These are phyloP conservation scores for Vanderwaltozyma polyspora DNA, from an alignment of 805 yeast species.

Conservation along the genomic window DNA sequence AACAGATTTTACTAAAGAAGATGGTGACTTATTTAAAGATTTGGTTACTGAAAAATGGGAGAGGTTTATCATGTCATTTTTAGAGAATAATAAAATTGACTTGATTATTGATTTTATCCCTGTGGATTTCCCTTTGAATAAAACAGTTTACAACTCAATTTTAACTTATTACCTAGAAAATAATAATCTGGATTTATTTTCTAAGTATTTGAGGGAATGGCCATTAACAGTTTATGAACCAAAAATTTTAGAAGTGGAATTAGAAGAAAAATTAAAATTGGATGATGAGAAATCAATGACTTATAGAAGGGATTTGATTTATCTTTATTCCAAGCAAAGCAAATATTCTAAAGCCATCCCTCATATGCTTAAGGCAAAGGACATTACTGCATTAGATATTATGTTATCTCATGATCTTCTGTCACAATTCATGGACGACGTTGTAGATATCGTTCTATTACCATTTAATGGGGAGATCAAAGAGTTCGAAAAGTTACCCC, in stretches of 20 bases:
- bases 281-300: constrained; percentile 15
- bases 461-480: constrained; percentile 26
- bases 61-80: constrained; percentile 44
- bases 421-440: constrained; percentile 32
- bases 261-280: constrained; percentile 37
- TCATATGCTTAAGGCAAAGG: constrained; percentile 48
- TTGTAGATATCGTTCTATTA: constrained; percentile 42
- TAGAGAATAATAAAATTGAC: constrained; percentile 35
- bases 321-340: constrained; percentile 44
- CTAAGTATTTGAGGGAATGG: constrained; percentile 44
- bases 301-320: constrained; percentile 37
- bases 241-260: constrained; percentile 30
- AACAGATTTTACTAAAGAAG: constrained; percentile 12
- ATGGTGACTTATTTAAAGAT: too few species aligned
- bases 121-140: constrained; percentile 26
- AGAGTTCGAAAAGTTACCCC: constrained; percentile 32
- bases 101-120: constrained; percentile 52
- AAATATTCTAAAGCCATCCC: constrained; percentile 54
- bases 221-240: constrained; percentile 41
- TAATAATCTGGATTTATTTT: constrained; percentile 29
- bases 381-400: constrained; percentile 43
- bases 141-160: constrained; percentile 35
- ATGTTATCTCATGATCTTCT: constrained; percentile 55
- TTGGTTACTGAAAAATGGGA: constrained; percentile 72
- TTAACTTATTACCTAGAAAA: constrained; percentile 36